Conservation (phyloP, 768 basidiomycete genomes). For the Fomitopsis serialis region DNA sequence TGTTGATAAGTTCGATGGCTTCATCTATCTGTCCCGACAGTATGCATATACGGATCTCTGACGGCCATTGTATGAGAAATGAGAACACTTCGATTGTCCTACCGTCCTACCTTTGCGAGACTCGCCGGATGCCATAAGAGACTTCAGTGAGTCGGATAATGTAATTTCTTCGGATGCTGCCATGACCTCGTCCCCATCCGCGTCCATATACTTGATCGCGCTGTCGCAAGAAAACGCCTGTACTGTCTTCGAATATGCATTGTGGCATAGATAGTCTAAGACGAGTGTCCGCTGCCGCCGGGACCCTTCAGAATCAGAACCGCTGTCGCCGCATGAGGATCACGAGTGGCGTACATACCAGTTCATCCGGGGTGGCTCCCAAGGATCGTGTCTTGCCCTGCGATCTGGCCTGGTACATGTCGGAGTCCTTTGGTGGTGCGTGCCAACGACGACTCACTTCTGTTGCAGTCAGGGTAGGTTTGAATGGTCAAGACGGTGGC, state of each 20-base stretch:
- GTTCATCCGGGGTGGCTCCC: slow-evolving; percentile 10
- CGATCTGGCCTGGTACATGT: background rate
- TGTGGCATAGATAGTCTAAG: slow-evolving; percentile 72
- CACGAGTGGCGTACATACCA: slow-evolving; percentile 6
- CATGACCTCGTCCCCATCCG: slow-evolving; percentile 64
- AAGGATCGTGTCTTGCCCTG: background rate
- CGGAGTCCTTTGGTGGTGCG: background rate
- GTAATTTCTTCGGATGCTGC: slow-evolving; percentile 11
- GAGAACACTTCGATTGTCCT: background rate
- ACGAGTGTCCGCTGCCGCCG: slow-evolving; percentile 59
- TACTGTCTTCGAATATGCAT: slow-evolving; percentile 68
- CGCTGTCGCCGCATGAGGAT: background rate
- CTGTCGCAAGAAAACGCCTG: slow-evolving; percentile 62
- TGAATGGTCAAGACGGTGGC: too few relatives aligned
- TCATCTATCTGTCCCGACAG: slow-evolving; percentile 72
- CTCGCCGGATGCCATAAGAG: slow-evolving; percentile 30
- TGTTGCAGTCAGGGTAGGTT: too few relatives aligned
- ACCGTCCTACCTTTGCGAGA: slow-evolving; percentile 46
- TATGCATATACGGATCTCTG: slow-evolving; percentile 68
- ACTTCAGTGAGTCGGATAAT: slow-evolving; percentile 23
- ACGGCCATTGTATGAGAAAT: background rate
- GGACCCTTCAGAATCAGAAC: background rate
- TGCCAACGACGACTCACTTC: too few relatives aligned
- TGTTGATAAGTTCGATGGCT: slow-evolving; percentile 60
- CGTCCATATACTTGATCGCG: slow-evolving; percentile 54